These are phyloP conservation scores for Epichloe typhina DNA, from an alignment of 2,329 filamentous ascomycete species.

Conservation along the genomic window DNA sequence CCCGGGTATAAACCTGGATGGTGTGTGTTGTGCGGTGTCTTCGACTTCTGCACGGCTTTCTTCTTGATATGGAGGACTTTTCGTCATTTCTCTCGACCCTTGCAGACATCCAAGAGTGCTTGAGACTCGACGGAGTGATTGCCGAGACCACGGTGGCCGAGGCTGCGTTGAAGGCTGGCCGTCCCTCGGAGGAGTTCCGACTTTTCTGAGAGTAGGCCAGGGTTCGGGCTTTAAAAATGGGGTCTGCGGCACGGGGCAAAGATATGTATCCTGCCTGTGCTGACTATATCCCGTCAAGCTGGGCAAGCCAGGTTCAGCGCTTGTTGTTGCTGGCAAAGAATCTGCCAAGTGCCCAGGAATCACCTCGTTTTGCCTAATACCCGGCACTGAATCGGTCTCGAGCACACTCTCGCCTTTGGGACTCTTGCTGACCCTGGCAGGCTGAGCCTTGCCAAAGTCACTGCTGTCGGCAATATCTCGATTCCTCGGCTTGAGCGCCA, in stretches of 20 bases:
- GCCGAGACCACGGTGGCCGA: conserved; percentile 3
- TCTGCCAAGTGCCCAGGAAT: not conserved
- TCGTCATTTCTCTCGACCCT: not conserved
- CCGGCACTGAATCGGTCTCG: not conserved
- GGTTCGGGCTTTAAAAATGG: conserved; percentile 2
- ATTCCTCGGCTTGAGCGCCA: not conserved
- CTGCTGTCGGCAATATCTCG: not conserved
- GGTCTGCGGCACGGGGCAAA: conserved; percentile 4
- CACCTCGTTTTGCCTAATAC: not conserved
- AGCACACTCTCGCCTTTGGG: not conserved
- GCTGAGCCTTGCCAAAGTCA: not conserved
- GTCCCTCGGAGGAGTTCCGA: not conserved
- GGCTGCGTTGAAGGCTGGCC: not conserved
- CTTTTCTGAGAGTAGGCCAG: conserved; percentile 7
- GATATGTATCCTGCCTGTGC: conserved; percentile 7
- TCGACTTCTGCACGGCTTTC: not conserved
- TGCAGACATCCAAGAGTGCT: not conserved
- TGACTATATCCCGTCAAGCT: conserved; percentile 6
- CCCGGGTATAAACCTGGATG: not conserved
- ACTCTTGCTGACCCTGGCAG: not conserved
- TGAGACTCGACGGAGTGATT: conserved; percentile 4
- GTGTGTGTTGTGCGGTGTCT: not conserved
- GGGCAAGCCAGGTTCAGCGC: conserved; percentile 3
- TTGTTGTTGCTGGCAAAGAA: not conserved
- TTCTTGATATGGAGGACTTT: not conserved